A percentile compares a stretch with the other conserved stretches of the same genome.
phyloP scores from a whole-genome alignment of 164 flowering plant species.

The Aristolochia contorta region DNA sequence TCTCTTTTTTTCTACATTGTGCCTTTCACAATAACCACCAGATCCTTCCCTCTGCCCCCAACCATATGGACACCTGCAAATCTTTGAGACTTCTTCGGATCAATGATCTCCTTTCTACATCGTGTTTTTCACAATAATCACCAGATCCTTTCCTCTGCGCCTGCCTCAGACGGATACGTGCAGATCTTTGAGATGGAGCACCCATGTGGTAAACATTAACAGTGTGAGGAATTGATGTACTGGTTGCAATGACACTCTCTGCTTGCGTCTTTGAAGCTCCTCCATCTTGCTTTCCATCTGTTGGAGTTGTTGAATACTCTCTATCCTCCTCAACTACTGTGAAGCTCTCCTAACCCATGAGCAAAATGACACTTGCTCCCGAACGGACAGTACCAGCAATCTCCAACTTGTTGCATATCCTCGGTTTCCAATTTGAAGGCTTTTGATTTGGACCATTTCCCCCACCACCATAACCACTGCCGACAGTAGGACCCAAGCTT shows the following conservation, averaged over 20 bases:
- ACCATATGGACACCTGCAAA: too few relatives aligned
- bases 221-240: constrained; percentile 39
- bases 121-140: too few relatives aligned
- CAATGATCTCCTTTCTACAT: too few relatives aligned
- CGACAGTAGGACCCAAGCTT: constrained; percentile 70
- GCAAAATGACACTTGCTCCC: constrained; percentile 99
- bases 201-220: constrained; percentile 57
- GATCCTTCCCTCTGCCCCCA: too few relatives aligned
- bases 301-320: constrained; percentile 37
- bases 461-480: constrained; percentile 44
- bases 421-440: constrained; percentile 98
- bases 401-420: constrained; percentile 99
- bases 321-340: constrained; percentile 65
- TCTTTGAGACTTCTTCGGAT: too few relatives aligned
- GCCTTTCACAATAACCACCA: too few relatives aligned
- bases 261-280: constrained; percentile 30
- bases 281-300: constrained; percentile 48
- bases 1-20: too few relatives aligned
- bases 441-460: constrained; percentile 40
- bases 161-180: constrained; percentile 40
- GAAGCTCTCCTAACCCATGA: constrained; percentile 84
- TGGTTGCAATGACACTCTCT: constrained; percentile 29
- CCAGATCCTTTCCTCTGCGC: too few relatives aligned
- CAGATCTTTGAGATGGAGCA: constrained; percentile 58
- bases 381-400: constrained; percentile 88